Percentiles rank a stretch among this genome's conserved stretches.
Conservation (phyloP, 2,329 filamentous ascomycete species). For the Pseudopyrenochaeta lycopersici region DNA sequence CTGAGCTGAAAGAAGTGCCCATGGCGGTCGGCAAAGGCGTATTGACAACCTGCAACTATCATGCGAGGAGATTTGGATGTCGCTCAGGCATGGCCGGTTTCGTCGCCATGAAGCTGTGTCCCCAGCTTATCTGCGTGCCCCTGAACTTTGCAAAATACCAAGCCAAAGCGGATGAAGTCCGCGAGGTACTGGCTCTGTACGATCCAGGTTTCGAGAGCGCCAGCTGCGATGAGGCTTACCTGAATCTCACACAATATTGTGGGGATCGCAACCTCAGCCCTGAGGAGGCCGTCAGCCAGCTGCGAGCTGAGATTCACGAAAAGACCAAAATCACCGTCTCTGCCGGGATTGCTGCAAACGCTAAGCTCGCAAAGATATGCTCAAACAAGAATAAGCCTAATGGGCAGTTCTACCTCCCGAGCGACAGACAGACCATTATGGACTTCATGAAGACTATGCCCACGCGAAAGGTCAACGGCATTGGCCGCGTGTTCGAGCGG, state of each 20-base stretch:
- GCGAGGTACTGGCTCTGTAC: constrained; percentile 83
- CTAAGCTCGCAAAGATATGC: constrained; percentile 92
- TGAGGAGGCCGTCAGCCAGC: constrained; percentile 76
- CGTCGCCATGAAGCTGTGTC: constrained; percentile 93
- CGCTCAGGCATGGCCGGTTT: constrained; percentile 96
- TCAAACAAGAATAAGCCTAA: constrained; percentile 98
- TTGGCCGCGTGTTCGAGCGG: constrained; percentile 93
- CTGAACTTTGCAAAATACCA: constrained; percentile 91
- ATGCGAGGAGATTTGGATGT: constrained; percentile 87
- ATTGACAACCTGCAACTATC: constrained; percentile 82
- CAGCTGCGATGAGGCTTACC: constrained; percentile 94
- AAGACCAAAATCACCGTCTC: constrained; percentile 87
- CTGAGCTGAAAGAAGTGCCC: constrained; percentile 84
- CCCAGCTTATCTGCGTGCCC: constrained; percentile 80
- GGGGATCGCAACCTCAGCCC: constrained; percentile 71
- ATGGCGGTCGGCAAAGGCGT: constrained; percentile 88
- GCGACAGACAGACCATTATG: constrained; percentile 78
- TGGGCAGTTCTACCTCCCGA: constrained; percentile 82
- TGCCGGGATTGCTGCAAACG: constrained; percentile 92
- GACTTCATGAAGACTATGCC: constrained; percentile 84
- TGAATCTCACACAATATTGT: constrained; percentile 92
- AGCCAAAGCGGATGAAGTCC: constrained; percentile 87
- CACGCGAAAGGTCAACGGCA: constrained; percentile 90
- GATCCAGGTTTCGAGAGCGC: constrained; percentile 91
- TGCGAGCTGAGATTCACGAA: constrained; percentile 79